Conservation (phyloP, 805 yeast genomes). For the Cyberlindnera bimundalis region DNA sequence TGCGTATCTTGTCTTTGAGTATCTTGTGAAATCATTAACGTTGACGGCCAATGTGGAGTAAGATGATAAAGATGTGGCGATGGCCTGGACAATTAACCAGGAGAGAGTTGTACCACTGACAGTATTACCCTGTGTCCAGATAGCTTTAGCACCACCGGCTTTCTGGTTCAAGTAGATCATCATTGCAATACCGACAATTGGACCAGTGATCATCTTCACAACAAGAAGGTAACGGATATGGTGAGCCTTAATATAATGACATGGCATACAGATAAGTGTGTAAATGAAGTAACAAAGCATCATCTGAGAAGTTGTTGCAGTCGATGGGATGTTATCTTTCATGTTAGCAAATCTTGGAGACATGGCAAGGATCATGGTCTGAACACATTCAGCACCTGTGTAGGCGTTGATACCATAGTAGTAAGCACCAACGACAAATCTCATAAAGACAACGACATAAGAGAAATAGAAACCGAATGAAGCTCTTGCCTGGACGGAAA, state of each 20-base stretch:
- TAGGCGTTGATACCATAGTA: slow-evolving; percentile 19
- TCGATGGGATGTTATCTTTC: slow-evolving; percentile 9
- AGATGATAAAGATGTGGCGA: slow-evolving; percentile 5
- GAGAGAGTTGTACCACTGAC: slow-evolving; percentile 6
- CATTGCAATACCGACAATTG: slow-evolving; percentile 13
- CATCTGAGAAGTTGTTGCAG: slow-evolving; percentile 14
- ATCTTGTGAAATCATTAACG: slow-evolving; percentile 17
- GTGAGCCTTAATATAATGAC: slow-evolving; percentile 18
- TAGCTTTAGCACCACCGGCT: slow-evolving; percentile 13
- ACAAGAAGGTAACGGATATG: slow-evolving; percentile 10
- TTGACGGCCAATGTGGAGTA: slow-evolving; percentile 17
- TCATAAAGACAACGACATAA: slow-evolving; percentile 11
- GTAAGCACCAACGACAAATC: slow-evolving; percentile 18
- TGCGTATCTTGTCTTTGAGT: slow-evolving; percentile 10
- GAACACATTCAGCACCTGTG: slow-evolving; percentile 19
- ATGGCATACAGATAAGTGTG: slow-evolving; percentile 15
- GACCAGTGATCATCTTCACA: slow-evolving; percentile 16
- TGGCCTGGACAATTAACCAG: slow-evolving; percentile 13
- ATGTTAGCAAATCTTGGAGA: slow-evolving; percentile 16
- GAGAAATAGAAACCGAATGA: slow-evolving; percentile 17
- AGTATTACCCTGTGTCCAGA: slow-evolving; percentile 10
- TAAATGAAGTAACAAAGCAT: slow-evolving; percentile 16
- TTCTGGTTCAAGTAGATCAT: slow-evolving; percentile 15
- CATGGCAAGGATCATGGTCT: slow-evolving; percentile 16
- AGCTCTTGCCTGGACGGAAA: slow-evolving; percentile 17